Conservation (phyloP, 805 yeast genomes). For the Kuraishia capsulata region DNA sequence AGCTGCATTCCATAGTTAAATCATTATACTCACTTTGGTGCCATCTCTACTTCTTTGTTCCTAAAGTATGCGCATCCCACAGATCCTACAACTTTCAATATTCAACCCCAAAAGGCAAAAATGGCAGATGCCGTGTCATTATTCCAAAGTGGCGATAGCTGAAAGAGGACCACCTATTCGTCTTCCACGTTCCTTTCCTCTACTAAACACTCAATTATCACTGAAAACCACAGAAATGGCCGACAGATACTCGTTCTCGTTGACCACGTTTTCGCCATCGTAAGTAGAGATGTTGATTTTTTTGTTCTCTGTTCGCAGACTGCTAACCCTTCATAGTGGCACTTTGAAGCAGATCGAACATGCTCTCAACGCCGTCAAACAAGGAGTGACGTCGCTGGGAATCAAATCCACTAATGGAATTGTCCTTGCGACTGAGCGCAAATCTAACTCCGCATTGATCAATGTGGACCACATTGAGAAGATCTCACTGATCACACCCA, state of each 20-base stretch:
- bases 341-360: slow-evolving; percentile 96
- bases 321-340: slow-evolving; percentile 47
- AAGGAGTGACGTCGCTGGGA: slow-evolving; percentile 95
- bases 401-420: slow-evolving; percentile 92
- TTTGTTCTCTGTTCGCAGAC: not conserved
- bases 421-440: slow-evolving; percentile 94
- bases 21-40: not conserved
- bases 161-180: too few relatives aligned
- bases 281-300: slow-evolving; percentile 36
- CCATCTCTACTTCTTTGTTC: too few relatives aligned
- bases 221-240: too few relatives aligned
- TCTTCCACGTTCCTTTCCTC: too few relatives aligned
- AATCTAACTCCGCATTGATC: slow-evolving; percentile 69
- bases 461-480: slow-evolving; percentile 69
- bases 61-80: too few relatives aligned
- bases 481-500: slow-evolving; percentile 81
- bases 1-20: too few relatives aligned
- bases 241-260: slow-evolving; percentile 94
- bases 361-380: slow-evolving; percentile 94
- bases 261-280: slow-evolving; percentile 97
- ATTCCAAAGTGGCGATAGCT: too few relatives aligned
- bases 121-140: too few relatives aligned
- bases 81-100: too few relatives aligned
- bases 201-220: too few relatives aligned
- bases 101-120: too few relatives aligned